Evolutionary conservation across 495 filamentous ascomycete genomes (phyloP).

Genomic region (Oidiodendron maius): DNA sequence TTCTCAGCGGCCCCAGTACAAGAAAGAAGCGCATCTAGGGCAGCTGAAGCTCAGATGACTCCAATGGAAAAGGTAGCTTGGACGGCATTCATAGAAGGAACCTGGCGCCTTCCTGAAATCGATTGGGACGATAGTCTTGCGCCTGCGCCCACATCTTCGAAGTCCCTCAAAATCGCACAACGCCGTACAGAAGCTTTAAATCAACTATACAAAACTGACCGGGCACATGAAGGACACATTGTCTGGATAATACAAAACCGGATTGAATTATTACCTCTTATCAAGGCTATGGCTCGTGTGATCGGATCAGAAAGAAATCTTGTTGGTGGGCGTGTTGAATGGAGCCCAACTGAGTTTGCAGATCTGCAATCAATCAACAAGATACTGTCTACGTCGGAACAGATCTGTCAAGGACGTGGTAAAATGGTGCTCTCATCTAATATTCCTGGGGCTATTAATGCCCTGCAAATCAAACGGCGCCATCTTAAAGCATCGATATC

Average conservation of each 20-base stretch:
- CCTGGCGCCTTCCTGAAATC: slow-evolving; percentile 1
- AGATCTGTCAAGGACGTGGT: not conserved
- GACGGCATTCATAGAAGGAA: not conserved
- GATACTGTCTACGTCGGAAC: no score
- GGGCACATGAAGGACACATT: slow-evolving; percentile 5
- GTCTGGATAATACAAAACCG: not conserved
- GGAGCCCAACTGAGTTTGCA: slow-evolving; percentile 3
- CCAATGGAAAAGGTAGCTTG: not conserved
- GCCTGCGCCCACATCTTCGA: slow-evolving; percentile 1
- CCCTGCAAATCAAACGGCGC: not conserved
- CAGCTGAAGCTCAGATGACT: slow-evolving; percentile 2
- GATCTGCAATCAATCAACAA: slow-evolving; percentile 3
- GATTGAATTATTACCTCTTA: slow-evolving; percentile 1
- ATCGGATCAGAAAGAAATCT: slow-evolving; percentile 3
- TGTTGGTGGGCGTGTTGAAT: not conserved
- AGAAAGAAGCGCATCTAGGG: slow-evolving; percentile 1
- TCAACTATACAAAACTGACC: slow-evolving; percentile 4
- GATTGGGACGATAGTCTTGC: not conserved
- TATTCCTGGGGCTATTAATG: not conserved
- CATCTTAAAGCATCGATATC: not conserved
- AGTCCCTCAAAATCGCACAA: slow-evolving; percentile 2
- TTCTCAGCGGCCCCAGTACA: slow-evolving; percentile 2
- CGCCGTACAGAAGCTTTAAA: slow-evolving; percentile 7
- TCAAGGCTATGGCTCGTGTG: slow-evolving; percentile 2
- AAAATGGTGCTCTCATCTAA: not conserved